A percentile compares a stretch with the other conserved stretches of the same genome.
These are phyloP conservation scores for Xylaria sp. DNA, from an alignment of 495 filamentous ascomycete genomes.

Conservation along the genomic window DNA sequence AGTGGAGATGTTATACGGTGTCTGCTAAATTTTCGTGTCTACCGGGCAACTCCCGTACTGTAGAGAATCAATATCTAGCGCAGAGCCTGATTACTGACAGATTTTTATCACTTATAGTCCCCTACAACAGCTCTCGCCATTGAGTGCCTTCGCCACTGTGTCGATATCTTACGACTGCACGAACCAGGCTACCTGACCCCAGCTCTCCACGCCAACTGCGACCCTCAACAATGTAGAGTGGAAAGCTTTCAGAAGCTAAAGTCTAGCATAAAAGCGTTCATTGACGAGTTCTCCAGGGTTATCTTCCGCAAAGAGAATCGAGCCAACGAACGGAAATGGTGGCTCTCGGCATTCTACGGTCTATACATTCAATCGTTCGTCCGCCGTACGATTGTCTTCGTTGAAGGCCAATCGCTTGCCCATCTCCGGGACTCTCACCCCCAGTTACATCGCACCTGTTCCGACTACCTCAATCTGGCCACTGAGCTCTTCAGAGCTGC, in stretches of 20 bases:
- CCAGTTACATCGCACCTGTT: background rate
- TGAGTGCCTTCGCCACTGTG: background rate
- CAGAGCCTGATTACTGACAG: background rate
- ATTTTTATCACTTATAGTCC: background rate
- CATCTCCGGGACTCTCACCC: constrained; percentile 25
- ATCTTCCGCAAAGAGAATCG: constrained; percentile 38
- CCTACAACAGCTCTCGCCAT: background rate
- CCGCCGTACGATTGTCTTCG: constrained; percentile 32
- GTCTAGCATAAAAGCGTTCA: constrained; percentile 31
- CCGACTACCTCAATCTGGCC: background rate
- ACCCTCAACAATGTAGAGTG: constrained; percentile 22
- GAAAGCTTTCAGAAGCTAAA: constrained; percentile 28
- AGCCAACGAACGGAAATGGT: constrained; percentile 37
- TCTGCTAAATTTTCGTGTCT: background rate
- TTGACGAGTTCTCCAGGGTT: constrained; percentile 34
- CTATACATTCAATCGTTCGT: constrained; percentile 39
- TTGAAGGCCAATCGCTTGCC: constrained; percentile 24
- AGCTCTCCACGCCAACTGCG: background rate
- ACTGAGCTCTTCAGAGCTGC: constrained; percentile 3
- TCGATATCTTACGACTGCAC: background rate
- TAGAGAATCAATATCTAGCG: background rate
- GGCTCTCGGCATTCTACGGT: constrained; percentile 38
- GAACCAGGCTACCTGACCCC: background rate
- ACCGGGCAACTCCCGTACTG: background rate
- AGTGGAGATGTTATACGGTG: background rate